Percentiles rank a stretch among this genome's conserved stretches.
Evolutionary conservation across 345 rosid species (phyloP).

Genomic region (Arabidopsis arenosa): DNA sequence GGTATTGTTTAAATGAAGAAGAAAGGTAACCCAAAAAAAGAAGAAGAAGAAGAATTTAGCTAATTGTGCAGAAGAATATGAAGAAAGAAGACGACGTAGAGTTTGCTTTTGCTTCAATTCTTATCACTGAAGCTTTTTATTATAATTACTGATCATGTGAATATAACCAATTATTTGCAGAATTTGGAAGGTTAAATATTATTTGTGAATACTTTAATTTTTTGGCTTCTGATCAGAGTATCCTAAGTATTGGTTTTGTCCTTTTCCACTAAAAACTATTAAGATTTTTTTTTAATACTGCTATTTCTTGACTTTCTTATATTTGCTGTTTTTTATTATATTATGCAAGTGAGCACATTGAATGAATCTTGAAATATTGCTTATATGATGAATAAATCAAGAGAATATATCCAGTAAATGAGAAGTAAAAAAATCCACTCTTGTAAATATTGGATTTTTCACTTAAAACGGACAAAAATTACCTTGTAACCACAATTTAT

Average conservation of each 20-base stretch:
- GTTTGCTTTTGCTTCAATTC: conserved; percentile 29
- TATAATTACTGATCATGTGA: conserved; percentile 43
- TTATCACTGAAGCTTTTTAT: conserved; percentile 30
- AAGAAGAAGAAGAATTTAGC: neutral
- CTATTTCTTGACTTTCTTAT: conserved; percentile 2
- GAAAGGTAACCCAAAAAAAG: no score
- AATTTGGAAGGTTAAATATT: neutral
- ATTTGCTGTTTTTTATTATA: neutral
- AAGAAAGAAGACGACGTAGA: conserved; percentile 13
- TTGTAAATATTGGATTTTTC: neutral
- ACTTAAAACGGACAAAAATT: no score
- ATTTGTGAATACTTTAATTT: neutral
- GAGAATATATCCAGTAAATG: neutral
- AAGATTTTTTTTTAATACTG: neutral
- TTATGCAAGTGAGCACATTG: conserved; percentile 1
- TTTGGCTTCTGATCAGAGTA: conserved; percentile 38
- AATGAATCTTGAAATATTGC: neutral
- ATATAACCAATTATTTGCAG: conserved; percentile 42
- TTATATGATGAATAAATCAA: conserved; percentile 2
- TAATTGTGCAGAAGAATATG: conserved; percentile 35
- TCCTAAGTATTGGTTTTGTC: conserved; percentile 40
- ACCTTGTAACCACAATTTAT: no score
- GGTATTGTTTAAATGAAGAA: conserved; percentile 40
- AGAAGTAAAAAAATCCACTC: no score
- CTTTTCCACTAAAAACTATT: neutral